A percentile compares a stretch with the other conserved stretches of the same genome.
Evolutionary conservation across 495 filamentous ascomycete species (phyloP).

Genomic region (Polyplosphaeria fusca): DNA sequence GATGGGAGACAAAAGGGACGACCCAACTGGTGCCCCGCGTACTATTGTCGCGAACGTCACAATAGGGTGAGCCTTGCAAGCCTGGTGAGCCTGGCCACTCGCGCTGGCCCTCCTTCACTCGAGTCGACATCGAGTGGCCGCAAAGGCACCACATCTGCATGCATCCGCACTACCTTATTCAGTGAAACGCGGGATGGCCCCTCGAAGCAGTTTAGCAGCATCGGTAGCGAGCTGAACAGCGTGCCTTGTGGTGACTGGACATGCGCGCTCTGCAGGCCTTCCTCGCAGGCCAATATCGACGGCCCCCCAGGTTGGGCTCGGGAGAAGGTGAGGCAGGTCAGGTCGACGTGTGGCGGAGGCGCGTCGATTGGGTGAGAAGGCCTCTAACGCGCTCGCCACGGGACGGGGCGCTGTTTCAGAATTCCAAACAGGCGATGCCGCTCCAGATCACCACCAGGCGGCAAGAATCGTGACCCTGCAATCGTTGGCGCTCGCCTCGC

Average conservation of each 20-base stretch:
- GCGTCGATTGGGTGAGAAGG: constrained; percentile 32
- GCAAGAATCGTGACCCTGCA: constrained; percentile 17
- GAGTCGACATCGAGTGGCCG: constrained; percentile 26
- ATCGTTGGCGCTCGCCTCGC: constrained; percentile 4
- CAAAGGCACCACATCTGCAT: constrained; percentile 22
- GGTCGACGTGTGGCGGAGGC: constrained; percentile 14
- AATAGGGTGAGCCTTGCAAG: neutral
- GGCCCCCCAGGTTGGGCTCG: constrained; percentile 10
- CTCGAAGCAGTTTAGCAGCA: constrained; percentile 19
- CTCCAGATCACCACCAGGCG: constrained; percentile 24
- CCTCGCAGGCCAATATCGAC: constrained; percentile 23
- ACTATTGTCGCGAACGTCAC: constrained; percentile 27
- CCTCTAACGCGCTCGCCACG: constrained; percentile 20
- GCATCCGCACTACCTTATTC: neutral
- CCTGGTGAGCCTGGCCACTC: constrained; percentile 5
- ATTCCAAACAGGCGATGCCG: constrained; percentile 25
- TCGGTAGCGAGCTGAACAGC: constrained; percentile 8
- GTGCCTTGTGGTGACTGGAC: constrained; percentile 6
- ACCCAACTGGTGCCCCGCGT: constrained; percentile 2
- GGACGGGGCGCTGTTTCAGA: constrained; percentile 30
- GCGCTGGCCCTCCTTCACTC: constrained; percentile 22
- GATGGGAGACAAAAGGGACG: constrained; percentile 2
- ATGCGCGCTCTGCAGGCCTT: constrained; percentile 3
- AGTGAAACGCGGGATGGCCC: constrained; percentile 23
- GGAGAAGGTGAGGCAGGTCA: constrained; percentile 24